Percentiles rank a stretch among this genome's conserved stretches.
These are phyloP conservation scores for Chamaenerion angustifolium DNA, from an alignment of 345 rosid species.

Conservation along the genomic window DNA sequence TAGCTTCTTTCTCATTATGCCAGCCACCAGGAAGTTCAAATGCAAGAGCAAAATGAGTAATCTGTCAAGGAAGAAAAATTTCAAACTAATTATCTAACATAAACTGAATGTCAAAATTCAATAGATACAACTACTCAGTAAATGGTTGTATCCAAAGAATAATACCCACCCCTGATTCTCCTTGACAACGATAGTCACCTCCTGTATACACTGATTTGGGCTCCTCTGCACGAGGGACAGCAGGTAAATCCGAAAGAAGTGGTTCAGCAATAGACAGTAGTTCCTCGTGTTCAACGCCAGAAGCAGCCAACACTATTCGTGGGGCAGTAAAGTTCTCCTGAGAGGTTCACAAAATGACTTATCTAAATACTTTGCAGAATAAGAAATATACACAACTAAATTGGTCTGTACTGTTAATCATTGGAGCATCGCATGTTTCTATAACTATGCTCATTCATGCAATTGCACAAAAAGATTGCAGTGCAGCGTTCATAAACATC, in stretches of 20 bases:
- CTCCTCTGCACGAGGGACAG: conserved; percentile 23
- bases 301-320: conserved; percentile 73
- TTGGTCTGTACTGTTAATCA: no score
- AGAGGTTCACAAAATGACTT: conserved; percentile 9
- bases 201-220: conserved; percentile 77
- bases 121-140: neutral
- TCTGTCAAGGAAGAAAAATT: conserved; percentile 19
- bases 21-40: conserved; percentile 91
- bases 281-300: conserved; percentile 72
- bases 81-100: neutral
- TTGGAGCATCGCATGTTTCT: no score
- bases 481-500: no score
- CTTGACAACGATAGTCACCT: conserved; percentile 77
- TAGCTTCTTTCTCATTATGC: conserved; percentile 63
- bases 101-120: neutral
- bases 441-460: no score
- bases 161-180: conserved; percentile 61
- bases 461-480: no score
- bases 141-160: conserved; percentile 3
- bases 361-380: neutral
- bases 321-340: conserved; percentile 80
- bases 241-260: conserved; percentile 68
- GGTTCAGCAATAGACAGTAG: conserved; percentile 73
- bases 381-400: neutral
- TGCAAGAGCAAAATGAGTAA: conserved; percentile 78